These are phyloP conservation scores for Sporothrix mexicana DNA, from an alignment of 2,329 filamentous ascomycete species.

Conservation along the genomic window DNA sequence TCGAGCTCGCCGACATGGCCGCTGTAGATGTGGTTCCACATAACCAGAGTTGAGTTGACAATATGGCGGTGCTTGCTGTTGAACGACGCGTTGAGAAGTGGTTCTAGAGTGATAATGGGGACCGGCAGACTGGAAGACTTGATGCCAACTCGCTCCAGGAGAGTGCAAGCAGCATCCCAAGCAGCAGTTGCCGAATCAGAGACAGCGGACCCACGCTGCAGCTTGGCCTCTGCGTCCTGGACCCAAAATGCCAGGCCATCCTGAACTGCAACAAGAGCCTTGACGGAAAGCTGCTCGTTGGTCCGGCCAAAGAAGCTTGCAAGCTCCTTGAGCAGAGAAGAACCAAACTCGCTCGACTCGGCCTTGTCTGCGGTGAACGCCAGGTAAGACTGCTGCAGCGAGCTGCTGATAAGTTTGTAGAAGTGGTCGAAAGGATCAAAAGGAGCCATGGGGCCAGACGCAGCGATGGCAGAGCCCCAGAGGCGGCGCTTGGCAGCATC, in stretches of 20 bases:
- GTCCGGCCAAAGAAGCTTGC: constrained; percentile 59
- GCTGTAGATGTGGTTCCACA: constrained; percentile 74
- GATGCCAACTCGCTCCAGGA: constrained; percentile 47
- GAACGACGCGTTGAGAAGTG: constrained; percentile 61
- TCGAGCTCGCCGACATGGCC: constrained; percentile 60
- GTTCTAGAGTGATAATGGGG: constrained; percentile 60
- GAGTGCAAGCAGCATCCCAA: constrained; percentile 57
- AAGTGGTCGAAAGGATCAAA: constrained; percentile 70
- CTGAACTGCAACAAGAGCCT: constrained; percentile 66
- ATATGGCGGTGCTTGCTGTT: constrained; percentile 61
- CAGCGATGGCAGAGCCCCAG: constrained; percentile 62
- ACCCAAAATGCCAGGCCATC: constrained; percentile 68
- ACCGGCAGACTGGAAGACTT: constrained; percentile 46
- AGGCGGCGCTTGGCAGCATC: constrained; percentile 70
- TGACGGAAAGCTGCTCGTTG: constrained; percentile 57
- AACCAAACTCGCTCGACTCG: constrained; percentile 42
- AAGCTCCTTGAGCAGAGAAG: constrained; percentile 60
- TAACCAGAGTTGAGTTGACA: constrained; percentile 56
- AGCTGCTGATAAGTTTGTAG: constrained; percentile 62
- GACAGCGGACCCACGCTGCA: constrained; percentile 50
- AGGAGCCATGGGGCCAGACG: constrained; percentile 48
- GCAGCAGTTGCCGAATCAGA: constrained; percentile 55
- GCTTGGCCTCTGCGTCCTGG: constrained; percentile 57
- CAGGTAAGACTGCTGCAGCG: constrained; percentile 60
- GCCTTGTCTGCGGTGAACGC: constrained; percentile 45